Evolutionary conservation across 2,329 filamentous ascomycete genomes (phyloP), one percentile per base, ranked within the genome.

Genomic region (Mycosphaerelloides madeirae): DNA sequence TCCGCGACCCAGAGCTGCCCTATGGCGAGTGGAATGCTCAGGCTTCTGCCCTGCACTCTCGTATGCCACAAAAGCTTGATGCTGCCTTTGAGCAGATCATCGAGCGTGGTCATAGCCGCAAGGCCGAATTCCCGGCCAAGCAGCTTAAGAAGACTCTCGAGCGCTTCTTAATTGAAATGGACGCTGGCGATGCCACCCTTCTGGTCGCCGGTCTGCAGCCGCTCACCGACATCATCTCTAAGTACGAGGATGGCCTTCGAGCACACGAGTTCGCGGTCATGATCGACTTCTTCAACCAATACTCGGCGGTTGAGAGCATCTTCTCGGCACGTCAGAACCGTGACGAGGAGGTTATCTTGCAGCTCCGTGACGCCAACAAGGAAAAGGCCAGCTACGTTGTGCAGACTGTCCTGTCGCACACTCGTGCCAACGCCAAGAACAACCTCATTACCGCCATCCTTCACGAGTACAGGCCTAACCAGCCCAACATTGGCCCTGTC

Each of bases 21-120:
- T 98, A 93, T 65, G 89, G 91, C 66, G 89, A 98, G 68, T 98
- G 91, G 87, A 89, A 85, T 52, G 86, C 91, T 5, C 89, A 97
- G 64, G 93, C 95, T 57, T 95, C 93, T 38, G 93, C 93, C 16
- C 79, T 98, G n/a, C 91, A 97, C 68, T 87, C 90, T 6, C 86
- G 93, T 59, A 98, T 97, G 86, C 93, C 93, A 0, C 84, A 91
- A 65, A 96, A 91, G 72, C 81, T 98, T 22, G 90, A 96, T 58
- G 68, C 81, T 16, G 82, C 80, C 53, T 84, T 98, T 55, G 81
- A 83, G 11, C 86, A 93, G 60, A 84, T 94, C 34, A 84, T 97
- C 40, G 91, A 97, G 47, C 84, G 86, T 48, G 81, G 89, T 32
- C 86, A 83, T 66, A 71, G 80, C 44, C 81, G 93, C 36, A 81